Base-by-base conservation (phyloP, 2,329 filamentous ascomycete species). In the Endocalyx cinctus region DNA sequence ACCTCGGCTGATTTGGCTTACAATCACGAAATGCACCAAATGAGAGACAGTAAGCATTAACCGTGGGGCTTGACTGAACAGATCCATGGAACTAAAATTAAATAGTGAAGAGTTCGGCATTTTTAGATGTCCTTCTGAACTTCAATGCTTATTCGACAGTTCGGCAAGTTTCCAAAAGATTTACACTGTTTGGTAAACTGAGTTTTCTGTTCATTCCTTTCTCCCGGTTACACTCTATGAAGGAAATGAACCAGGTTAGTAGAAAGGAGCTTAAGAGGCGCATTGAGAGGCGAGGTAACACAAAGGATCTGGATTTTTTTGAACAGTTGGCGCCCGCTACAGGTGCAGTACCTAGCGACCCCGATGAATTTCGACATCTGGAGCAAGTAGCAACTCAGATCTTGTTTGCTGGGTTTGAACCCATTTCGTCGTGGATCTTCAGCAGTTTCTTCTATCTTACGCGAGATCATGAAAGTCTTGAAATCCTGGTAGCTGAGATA, bases 391-490 rank as follows among this genome's bases (percentile, higher is more conserved):
- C 37, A 2, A 29, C 11, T 17, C 40, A 39, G 25, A 34, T 43
- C 4, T n/a, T 43, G n/a, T 27, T 39, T 11, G 39, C 39, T 6
- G 39, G 36, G 6, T 39, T 32, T 15, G 29, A 33, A 10, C 39
- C 39, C 5, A 29, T 31, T 3, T 29, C 36, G 5, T 14, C 38
- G 10, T 38, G 37, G 41, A 38, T 44, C 10, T 51, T 48, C 31
- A 17, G 19, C 6, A 28, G 34, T 6, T 20, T 49, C 13, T 43
- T 39, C 20, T 39, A 46, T 13, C 39, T 57, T 5, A 35, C 59
- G 10, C 39, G 40, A 3, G 51, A 56, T 17, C 54, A 48, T 4
- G 31, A 47, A 1, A 33, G 33, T 7, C 53, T 43, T 13, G 33
- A n/a, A n/a, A n/a, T n/a, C n/a, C n/a, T n/a, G n/a, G n/a, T n/a